Evolutionary conservation across 1,139 yeast genomes (phyloP), one percentile per base, ranked within the genome.

Genomic region (Suhomyces choctaworum): DNA sequence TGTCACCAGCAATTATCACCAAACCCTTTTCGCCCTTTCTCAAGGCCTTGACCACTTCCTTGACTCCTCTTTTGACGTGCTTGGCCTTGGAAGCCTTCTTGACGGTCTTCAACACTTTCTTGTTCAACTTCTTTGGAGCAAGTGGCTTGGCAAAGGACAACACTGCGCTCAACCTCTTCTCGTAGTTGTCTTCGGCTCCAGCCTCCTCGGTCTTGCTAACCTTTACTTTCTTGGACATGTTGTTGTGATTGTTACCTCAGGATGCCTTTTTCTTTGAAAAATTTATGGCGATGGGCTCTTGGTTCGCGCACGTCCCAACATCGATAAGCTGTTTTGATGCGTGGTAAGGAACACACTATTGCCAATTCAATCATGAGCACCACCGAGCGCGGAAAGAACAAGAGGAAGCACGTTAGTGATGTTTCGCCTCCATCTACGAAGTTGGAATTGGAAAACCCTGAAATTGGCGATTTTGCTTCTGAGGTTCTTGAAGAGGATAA

Each of bases 1-100:
- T 92, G 60, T 94, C 99, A 47, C 98, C 97, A 27, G 99, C 98
- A 66, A 94, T 80, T 50, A 94, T 71, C 25, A 94, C 98, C 38
- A 94, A 76, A 36, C 98, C 99, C 69, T 92, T 92, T 63, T 90
- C 97, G 48, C 97, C 97, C 69, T 92, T 92, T 73, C 98, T 81
- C 49, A 94, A 76, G 24, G 97, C 94, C 70, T 94, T 94, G 53
- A 92, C 97, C 29, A 92, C 98, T 68, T 94, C 99, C 68, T 94
- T 94, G 40, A 92, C 98, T 59, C 99, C 99, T 66, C 98, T 80
- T 72, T 89, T 90, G 53, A 94, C 97, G 65, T 92, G 97, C 70
- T 94, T 92, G 47, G 96, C 95, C 70, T 92, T 92, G 39, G 97
- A 88, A 8, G 97, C 96, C 64, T 88, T 90, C 76, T 92, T 94